These are phyloP conservation scores for Aphanomyces stellatus DNA, from an alignment of 352 stramenopile genomes.

Conservation along the genomic window DNA sequence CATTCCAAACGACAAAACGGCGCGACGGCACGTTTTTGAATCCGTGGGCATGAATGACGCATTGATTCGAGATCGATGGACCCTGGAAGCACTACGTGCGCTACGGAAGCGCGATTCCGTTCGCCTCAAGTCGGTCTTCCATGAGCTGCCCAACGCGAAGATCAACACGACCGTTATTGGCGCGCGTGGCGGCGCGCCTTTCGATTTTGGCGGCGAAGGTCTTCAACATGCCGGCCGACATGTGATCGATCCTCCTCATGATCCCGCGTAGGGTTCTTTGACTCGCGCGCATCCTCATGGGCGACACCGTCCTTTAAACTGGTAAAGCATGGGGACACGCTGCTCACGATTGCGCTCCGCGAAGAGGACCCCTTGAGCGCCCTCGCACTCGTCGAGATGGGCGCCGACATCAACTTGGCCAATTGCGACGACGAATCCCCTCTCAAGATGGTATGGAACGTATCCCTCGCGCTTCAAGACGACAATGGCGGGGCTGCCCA, in stretches of 20 bases:
- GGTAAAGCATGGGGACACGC: conserved; percentile 38
- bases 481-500: neutral
- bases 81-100: conserved; percentile 5
- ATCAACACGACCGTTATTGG: neutral
- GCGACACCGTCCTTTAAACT: conserved; percentile 27
- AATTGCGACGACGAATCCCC: conserved; percentile 32
- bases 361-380: conserved; percentile 31
- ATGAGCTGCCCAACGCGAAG: neutral
- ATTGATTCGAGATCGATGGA: conserved; percentile 1
- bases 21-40: too few species aligned
- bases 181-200: neutral
- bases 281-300: conserved; percentile 8
- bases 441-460: conserved; percentile 30
- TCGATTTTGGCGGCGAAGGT: conserved; percentile 18
- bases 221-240: neutral
- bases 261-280: conserved; percentile 42
- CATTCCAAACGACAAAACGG: neutral
- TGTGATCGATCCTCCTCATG: neutral
- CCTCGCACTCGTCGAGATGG: conserved; percentile 26
- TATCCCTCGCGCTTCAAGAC: conserved; percentile 11
- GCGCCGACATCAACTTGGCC: conserved; percentile 25
- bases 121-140: neutral
- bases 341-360: conserved; percentile 43
- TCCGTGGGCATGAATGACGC: too few species aligned
- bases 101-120: neutral